A percentile compares a stretch with the other conserved stretches of the same genome.
Evolutionary conservation across 208 protist species (phyloP).

Genomic region (Acanthamoeba sp.): DNA sequence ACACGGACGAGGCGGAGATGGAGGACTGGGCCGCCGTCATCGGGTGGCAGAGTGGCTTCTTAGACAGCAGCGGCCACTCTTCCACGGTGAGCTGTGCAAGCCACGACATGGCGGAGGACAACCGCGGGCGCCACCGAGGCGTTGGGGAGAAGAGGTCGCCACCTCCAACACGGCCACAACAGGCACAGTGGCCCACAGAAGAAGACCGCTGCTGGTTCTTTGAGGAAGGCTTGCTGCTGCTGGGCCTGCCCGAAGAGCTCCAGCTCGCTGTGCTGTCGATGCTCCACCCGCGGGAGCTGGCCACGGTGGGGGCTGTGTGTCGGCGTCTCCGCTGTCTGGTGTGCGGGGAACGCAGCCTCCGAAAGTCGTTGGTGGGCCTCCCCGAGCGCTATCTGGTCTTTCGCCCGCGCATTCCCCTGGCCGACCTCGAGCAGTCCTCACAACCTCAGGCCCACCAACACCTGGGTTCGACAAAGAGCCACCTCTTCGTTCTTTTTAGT

Average conservation of each 20-base stretch:
- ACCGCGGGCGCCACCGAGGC: not conserved
- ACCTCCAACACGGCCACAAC: too few species aligned
- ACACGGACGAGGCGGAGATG: not conserved
- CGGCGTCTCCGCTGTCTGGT: not conserved
- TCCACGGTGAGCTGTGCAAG: not conserved
- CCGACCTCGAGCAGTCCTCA: not conserved
- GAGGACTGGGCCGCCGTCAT: not conserved
- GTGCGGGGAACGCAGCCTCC: not conserved
- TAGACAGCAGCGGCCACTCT: not conserved
- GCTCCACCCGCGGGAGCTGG: not conserved
- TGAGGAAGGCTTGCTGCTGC: not conserved
- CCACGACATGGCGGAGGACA: not conserved
- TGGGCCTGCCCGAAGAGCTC: not conserved
- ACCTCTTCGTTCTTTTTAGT: not conserved
- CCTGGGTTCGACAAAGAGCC: not conserved
- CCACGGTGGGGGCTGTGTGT: not conserved
- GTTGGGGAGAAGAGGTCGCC: too few species aligned
- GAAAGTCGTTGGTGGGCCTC: not conserved
- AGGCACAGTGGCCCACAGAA: not conserved
- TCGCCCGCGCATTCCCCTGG: not conserved
- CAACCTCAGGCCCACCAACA: too few species aligned
- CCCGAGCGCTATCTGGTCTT: constrained; percentile 39
- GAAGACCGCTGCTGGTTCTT: not conserved
- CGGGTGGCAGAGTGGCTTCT: not conserved
- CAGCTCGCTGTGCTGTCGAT: not conserved